Conservation (phyloP, 75 land plant genomes). For the Selaginella tamariscina region DNA sequence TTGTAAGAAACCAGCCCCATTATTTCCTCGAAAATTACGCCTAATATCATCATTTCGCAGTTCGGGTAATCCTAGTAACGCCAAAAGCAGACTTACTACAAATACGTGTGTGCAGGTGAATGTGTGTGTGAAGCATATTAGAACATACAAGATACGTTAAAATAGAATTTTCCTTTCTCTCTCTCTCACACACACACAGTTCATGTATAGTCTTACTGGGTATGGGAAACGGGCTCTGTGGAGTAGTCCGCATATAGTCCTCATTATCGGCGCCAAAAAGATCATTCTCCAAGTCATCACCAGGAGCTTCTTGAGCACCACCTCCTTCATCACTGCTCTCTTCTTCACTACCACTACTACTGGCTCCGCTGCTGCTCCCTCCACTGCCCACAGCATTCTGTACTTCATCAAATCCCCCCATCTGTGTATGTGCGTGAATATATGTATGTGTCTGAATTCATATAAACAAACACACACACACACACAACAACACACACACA, state of each 20-base stretch:
- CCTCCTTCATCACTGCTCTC: background rate
- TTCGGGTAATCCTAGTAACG: constrained; percentile 27
- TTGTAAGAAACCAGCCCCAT: too few species aligned
- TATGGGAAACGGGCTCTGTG: constrained; percentile 45
- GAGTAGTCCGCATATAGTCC: constrained; percentile 43
- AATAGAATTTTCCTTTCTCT: background rate
- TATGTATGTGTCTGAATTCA: too few species aligned
- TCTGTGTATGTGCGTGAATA: too few species aligned
- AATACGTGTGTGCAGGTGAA: background rate
- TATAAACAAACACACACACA: too few species aligned
- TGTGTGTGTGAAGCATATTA: too few species aligned
- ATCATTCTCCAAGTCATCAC: constrained; percentile 43
- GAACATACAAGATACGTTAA: too few species aligned
- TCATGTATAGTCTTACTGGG: constrained; percentile 36
- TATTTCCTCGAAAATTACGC: too few species aligned
- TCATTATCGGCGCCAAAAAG: constrained; percentile 79
- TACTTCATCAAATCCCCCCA: background rate
- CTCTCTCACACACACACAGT: background rate
- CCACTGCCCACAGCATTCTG: background rate
- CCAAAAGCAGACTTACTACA: constrained; percentile 4
- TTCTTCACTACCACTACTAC: constrained; percentile 4
- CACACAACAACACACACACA: too few species aligned
- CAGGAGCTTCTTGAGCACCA: constrained; percentile 24
- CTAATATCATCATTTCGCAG: constrained; percentile 25
- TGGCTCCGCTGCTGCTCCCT: background rate